Base-by-base conservation (phyloP, 345 rosid genomes). In the Draba incana region DNA sequence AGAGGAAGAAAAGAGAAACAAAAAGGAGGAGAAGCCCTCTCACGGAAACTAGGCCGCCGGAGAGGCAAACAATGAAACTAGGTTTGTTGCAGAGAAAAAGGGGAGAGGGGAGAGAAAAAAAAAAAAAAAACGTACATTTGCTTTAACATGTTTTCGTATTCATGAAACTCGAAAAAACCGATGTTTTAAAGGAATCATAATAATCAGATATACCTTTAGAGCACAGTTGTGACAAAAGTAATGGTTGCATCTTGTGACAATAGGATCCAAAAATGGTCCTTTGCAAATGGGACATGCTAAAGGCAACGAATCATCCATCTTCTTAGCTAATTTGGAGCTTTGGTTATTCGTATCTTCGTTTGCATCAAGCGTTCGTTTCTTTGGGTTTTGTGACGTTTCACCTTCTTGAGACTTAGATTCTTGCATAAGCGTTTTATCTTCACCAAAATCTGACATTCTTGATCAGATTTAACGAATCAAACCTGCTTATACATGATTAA, bases 181-280 rank as follows among this genome's bases (percentile, higher is more conserved):
- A 28, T 28, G 25, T 14, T 14, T 41, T 1, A 42, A 20, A 42
- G 41, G 11, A 20, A 30, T 2, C 5, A 4, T 28, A 4, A 28
- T 28, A 28, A 3, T 2, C 30, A 20, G 3, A 27, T 4, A 27
- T 45, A 88, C 97, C 97, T 84, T 83, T 45, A 85, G 75, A 66
- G 96, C 92, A 60, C 96, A 90, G 44, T 78, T 84, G 68, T 85
- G 79, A 15, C 91, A 90, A 65, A 90, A 90, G 77, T 84, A 86
- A 69, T 88, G 96, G 55, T 79, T 74, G 82, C 96, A 90, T 33
- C 79, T 86, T 0, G 92, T 88, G 39, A 86, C 77, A 30, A 88
- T 84, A 30, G 90, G 95, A 81, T 86, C 83, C 50, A 77, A 82
- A 80, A 86, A 90, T 2, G 84, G 85, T 31, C 74, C 48, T 77